A percentile compares a stretch with the other conserved stretches of the same genome.
Conservation (phyloP, 352 stramenopile genomes). For the Globisporangium spinosum region DNA sequence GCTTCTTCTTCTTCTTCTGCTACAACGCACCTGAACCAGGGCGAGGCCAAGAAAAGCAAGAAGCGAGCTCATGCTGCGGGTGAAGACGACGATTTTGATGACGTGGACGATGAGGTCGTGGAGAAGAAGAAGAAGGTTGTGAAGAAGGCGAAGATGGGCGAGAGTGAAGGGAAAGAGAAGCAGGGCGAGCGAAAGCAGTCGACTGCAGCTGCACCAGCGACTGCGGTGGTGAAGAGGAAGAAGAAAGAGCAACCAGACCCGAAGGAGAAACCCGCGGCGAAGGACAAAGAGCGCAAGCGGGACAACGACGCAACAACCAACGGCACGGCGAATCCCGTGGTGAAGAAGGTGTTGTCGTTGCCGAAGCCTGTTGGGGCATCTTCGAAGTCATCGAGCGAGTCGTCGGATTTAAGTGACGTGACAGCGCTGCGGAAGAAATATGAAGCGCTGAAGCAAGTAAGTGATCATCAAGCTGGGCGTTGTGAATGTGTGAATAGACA, state of each 20-base stretch:
- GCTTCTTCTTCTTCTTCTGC: not conserved
- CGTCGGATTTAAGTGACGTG: conserved; percentile 5
- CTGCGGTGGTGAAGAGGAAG: conserved; percentile 9
- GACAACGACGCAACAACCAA: conserved; percentile 12
- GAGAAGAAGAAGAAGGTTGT: conserved; percentile 11
- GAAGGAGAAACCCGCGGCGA: conserved; percentile 8
- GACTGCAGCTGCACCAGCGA: too few species aligned
- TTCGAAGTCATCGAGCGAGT: not conserved
- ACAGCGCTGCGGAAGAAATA: conserved; percentile 38
- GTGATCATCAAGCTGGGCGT: not conserved
- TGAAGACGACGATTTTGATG: conserved; percentile 15
- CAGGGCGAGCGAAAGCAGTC: conserved; percentile 5
- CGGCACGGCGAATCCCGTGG: not conserved
- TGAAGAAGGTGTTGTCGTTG: conserved; percentile 4
- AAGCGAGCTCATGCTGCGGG: conserved; percentile 2
- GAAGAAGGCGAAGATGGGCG: conserved; percentile 3
- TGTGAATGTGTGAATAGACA: not conserved
- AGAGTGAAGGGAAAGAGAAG: conserved; percentile 1
- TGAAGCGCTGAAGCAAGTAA: conserved; percentile 40
- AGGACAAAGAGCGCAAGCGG: conserved; percentile 19
- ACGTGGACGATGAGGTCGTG: conserved; percentile 14
- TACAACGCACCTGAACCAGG: not conserved
- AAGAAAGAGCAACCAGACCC: not conserved
- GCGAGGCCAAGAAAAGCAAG: conserved; percentile 20
- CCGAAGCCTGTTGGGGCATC: not conserved